These are phyloP conservation scores for Globisporangium abappressorium DNA, from an alignment of 352 stramenopile genomes.

Conservation along the genomic window DNA sequence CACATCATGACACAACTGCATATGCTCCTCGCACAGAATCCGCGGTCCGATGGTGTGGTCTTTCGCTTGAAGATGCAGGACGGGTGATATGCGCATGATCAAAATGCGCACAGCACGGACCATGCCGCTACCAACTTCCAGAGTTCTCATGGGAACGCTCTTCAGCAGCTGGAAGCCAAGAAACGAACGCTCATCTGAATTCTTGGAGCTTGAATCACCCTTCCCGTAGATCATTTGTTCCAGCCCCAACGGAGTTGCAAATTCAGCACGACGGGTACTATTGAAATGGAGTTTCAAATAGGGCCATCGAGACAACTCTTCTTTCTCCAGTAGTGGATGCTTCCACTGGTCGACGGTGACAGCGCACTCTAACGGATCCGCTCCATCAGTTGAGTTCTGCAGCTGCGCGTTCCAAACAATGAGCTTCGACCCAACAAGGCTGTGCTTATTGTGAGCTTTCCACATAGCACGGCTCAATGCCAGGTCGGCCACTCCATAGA, in stretches of 20 bases:
- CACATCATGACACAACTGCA: slow-evolving; percentile 45
- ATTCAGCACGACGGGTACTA: slow-evolving; percentile 54
- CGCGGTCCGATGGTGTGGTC: slow-evolving; percentile 56
- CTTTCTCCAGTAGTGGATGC: slow-evolving; percentile 46
- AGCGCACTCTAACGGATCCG: slow-evolving; percentile 65
- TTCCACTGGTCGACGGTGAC: slow-evolving; percentile 40
- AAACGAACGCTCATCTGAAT: slow-evolving; percentile 6
- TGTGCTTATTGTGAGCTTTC: slow-evolving; percentile 35
- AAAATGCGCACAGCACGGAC: slow-evolving; percentile 55
- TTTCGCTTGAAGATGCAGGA: slow-evolving; percentile 68
- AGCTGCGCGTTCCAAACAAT: slow-evolving; percentile 64
- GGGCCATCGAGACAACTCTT: slow-evolving; percentile 48
- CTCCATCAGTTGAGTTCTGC: slow-evolving; percentile 59
- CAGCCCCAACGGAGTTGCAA: slow-evolving; percentile 39
- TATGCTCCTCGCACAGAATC: slow-evolving; percentile 64
- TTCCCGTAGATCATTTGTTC: slow-evolving; percentile 28
- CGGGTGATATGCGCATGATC: slow-evolving; percentile 47
- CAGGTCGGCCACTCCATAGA: slow-evolving; percentile 55
- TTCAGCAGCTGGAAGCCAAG: slow-evolving; percentile 52
- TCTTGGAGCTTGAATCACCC: not conserved
- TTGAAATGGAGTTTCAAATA: slow-evolving; percentile 68
- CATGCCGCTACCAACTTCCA: slow-evolving; percentile 62
- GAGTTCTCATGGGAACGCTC: slow-evolving; percentile 53
- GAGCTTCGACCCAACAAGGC: slow-evolving; percentile 59
- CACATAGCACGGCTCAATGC: slow-evolving; percentile 40